These are phyloP conservation scores for Fusarium veterinarium DNA, from an alignment of 2,329 filamentous ascomycete species.

Conservation along the genomic window DNA sequence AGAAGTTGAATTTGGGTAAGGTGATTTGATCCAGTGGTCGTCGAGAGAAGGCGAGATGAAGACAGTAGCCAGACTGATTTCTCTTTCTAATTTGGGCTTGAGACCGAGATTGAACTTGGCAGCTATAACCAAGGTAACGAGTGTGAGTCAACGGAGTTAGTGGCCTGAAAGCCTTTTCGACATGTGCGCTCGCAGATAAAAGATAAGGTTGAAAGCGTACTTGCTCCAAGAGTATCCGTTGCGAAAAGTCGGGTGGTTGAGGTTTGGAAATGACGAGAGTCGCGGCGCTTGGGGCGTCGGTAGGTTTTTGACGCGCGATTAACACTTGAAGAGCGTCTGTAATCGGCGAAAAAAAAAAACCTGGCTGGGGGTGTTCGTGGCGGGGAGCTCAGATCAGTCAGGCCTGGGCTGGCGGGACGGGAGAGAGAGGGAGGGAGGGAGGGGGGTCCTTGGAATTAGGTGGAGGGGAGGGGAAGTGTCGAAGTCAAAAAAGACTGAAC, in stretches of 20 bases:
- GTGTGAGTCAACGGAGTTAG: conserved; percentile 3
- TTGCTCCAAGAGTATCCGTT: conserved; percentile 4
- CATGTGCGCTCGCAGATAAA: conserved; percentile 20
- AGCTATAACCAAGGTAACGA: conserved; percentile 15
- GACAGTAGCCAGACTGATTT: conserved; percentile 43
- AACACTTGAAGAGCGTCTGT: conserved; percentile 45
- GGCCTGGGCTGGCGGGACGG: conserved; percentile 16
- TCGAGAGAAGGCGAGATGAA: conserved; percentile 21
- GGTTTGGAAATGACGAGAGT: conserved; percentile 35
- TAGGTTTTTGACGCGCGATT: conserved; percentile 49
- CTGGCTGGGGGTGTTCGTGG: conserved; percentile 39
- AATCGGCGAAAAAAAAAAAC: conserved; percentile 39
- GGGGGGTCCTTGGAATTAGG: conserved; percentile 11
- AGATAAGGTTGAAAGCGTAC: not conserved
- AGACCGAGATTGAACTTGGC: conserved; percentile 13
- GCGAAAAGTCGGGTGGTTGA: conserved; percentile 23
- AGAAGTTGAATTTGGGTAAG: conserved; percentile 5
- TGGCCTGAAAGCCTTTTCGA: conserved; percentile 24
- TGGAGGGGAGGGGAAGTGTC: conserved; percentile 5
- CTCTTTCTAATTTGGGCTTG: conserved; percentile 11
- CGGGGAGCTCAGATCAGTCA: conserved; percentile 45
- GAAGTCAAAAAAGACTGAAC: conserved; percentile 9
- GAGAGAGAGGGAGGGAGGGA: conserved; percentile 9
- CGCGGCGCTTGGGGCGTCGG: conserved; percentile 47
- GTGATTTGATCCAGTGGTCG: conserved; percentile 27